Conservation (phyloP, 208 protist genomes). For the Trypanosoma brucei region DNA sequence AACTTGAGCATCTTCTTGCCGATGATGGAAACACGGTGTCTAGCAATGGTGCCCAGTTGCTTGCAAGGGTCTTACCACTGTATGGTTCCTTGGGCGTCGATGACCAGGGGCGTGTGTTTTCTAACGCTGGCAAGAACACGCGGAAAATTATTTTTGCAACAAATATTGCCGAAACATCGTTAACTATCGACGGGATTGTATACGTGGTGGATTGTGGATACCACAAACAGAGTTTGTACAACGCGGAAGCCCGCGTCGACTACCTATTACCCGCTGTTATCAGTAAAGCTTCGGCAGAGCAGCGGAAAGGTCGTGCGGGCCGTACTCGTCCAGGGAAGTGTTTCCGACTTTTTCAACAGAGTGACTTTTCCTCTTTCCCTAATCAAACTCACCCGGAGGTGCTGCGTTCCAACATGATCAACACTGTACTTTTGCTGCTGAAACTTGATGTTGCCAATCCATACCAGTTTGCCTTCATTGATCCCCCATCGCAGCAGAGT, state of each 20-base stretch:
- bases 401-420: slow-evolving; percentile 94
- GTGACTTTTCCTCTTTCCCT: slow-evolving; percentile 76
- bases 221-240: slow-evolving; percentile 98
- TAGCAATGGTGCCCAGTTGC: slow-evolving; percentile 17
- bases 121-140: slow-evolving; percentile 21
- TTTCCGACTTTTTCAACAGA: slow-evolving; percentile 94
- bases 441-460: slow-evolving; percentile 95
- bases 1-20: slow-evolving; percentile 11
- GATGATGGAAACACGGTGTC: slow-evolving; percentile 1
- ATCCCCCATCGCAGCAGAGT: slow-evolving; percentile 94
- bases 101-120: slow-evolving; percentile 82
- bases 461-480: slow-evolving; percentile 96
- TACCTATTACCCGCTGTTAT: slow-evolving; percentile 97
- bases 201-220: slow-evolving; percentile 99
- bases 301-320: slow-evolving; percentile 99
- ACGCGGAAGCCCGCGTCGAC: slow-evolving; percentile 94
- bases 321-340: slow-evolving; percentile 97
- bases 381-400: slow-evolving; percentile 93
- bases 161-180: slow-evolving; percentile 99
- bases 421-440: slow-evolving; percentile 94
- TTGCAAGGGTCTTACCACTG: slow-evolving; percentile 63
- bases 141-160: slow-evolving; percentile 97
- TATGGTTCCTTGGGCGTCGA: slow-evolving; percentile 71
- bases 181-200: slow-evolving; percentile 99
- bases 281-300: slow-evolving; percentile 97